phyloP scores from a whole-genome alignment of 2,329 filamentous ascomycete species.

The Fusarium temperatum region DNA sequence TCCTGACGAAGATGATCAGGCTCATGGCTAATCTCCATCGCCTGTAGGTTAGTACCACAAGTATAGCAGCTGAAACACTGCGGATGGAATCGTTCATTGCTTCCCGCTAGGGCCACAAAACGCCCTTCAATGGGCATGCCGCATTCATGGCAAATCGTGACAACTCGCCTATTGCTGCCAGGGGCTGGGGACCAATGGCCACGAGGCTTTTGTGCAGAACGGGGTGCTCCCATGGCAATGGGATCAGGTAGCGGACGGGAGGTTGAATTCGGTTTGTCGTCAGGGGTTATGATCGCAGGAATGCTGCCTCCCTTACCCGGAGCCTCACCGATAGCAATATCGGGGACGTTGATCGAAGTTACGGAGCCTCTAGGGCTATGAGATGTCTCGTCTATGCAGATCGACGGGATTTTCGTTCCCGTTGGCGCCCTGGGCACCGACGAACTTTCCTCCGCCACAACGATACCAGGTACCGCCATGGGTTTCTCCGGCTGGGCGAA shows the following conservation, averaged over 20 bases:
- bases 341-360: conserved; percentile 58
- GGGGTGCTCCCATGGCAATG: conserved; percentile 46
- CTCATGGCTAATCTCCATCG: conserved; percentile 95
- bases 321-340: conserved; percentile 55
- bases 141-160: conserved; percentile 86
- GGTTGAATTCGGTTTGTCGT: conserved; percentile 45
- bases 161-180: conserved; percentile 58
- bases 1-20: conserved; percentile 76
- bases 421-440: conserved; percentile 43
- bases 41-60: conserved; percentile 89
- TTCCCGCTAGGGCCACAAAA: conserved; percentile 83
- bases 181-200: conserved; percentile 70
- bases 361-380: conserved; percentile 33
- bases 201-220: conserved; percentile 53
- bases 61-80: conserved; percentile 91
- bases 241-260: conserved; percentile 57
- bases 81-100: conserved; percentile 82
- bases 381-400: conserved; percentile 47
- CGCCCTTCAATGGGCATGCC: conserved; percentile 86
- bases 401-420: conserved; percentile 47
- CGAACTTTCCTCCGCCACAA: conserved; percentile 60
- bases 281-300: conserved; percentile 59
- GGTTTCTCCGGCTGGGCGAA: conserved; percentile 44
- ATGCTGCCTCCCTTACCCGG: conserved; percentile 45
- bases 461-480: conserved; percentile 63